Base-by-base conservation (phyloP, 2,329 filamentous ascomycete genomes). In the Verticillium alfalfae region DNA sequence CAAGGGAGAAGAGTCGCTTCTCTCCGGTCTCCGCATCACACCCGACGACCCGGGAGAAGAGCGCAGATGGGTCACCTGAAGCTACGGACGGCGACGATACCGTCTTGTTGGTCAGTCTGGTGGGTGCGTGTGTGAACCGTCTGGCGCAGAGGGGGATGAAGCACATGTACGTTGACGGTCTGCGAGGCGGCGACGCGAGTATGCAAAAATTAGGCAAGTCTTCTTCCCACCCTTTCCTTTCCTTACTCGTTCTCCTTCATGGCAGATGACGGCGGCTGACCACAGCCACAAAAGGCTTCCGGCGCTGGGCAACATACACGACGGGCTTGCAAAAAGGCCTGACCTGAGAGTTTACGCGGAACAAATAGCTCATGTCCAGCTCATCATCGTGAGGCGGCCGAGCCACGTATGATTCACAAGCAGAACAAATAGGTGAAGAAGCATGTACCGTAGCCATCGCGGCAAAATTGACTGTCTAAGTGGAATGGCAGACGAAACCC, bases 261-360 rank as follows among this genome's bases (percentile, higher is more conserved):
- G 26, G 26, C 26, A 31, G 15, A 5, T 18, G 38, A 45, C 18
- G 18, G 15, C 41, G 18, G 15, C 1, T 31, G 34, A 61, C 60
- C 62, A 61, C 64, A 61, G 57, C 26, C 36, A 49, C 52, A 7
- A 8, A 56, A 87, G 84, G 84, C 13, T 87, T 86, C 66, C 76
- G 76, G 62, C 82, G 82, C 70, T 87, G 84, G 84, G 82, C 84
- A 56, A 75, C 73, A 65, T 87, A 87, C 68, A 78, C 73, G 70
- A 83, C 86, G 60, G 72, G 83, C 18, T 87, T 83, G 83, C 78
- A 77, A 62, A 72, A 78, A 67, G 26, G 26, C 26, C 4, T 31
- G 26, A 31, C 26, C 26, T 31, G 26, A 31, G 26, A 5, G 4
- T 31, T 31, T 67, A 76, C 10, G 22, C 1, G 34, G 55, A 37